These are phyloP conservation scores for Monosporascus cannonballus DNA, from an alignment of 2,329 filamentous ascomycete species.

Conservation along the genomic window DNA sequence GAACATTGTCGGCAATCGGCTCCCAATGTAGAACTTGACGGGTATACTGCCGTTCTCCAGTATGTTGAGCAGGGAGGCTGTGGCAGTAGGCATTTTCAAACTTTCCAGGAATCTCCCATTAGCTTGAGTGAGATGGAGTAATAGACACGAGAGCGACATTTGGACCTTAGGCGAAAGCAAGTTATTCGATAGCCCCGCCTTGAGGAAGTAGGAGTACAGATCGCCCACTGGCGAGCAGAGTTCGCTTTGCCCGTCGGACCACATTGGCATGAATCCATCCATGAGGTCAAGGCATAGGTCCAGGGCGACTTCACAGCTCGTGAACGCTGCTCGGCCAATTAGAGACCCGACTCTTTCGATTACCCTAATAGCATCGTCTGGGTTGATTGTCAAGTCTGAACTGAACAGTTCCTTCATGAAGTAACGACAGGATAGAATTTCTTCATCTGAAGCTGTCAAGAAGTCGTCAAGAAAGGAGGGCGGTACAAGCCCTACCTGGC, in stretches of 20 bases:
- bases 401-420: constrained; percentile 47
- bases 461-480: constrained; percentile 44
- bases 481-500: constrained; percentile 44
- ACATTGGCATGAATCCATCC: constrained; percentile 54
- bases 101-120: constrained; percentile 61
- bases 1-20: constrained; percentile 68
- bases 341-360: constrained; percentile 46
- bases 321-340: constrained; percentile 53
- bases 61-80: constrained; percentile 70
- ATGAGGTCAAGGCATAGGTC: constrained; percentile 63
- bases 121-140: constrained; percentile 63
- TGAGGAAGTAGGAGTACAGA: constrained; percentile 73
- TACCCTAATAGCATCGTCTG: constrained; percentile 40
- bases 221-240: constrained; percentile 65
- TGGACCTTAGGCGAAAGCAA: constrained; percentile 66
- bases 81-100: constrained; percentile 49
- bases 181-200: constrained; percentile 58
- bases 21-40: constrained; percentile 71
- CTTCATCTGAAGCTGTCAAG: constrained; percentile 42
- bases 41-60: constrained; percentile 59
- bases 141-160: constrained; percentile 58
- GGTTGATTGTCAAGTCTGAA: constrained; percentile 45
- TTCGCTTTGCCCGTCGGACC: constrained; percentile 53
- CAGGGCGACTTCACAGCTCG: constrained; percentile 69
- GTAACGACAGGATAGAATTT: constrained; percentile 45